Conservation (phyloP, 345 rosid genomes). For the Acer saccharum region DNA sequence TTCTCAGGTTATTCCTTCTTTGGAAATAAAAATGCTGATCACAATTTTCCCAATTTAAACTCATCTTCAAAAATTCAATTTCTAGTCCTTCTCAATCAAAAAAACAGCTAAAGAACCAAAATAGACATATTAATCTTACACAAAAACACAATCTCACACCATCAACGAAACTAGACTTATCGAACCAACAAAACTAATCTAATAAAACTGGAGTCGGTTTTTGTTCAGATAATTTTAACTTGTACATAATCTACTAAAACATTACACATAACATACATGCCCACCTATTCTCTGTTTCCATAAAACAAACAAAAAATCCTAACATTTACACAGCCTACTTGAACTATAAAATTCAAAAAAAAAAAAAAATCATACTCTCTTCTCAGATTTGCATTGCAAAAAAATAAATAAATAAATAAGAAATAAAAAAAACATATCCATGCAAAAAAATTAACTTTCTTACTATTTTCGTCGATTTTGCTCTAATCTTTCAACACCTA, state of each 20-base stretch:
- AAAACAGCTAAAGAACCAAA: too few species aligned
- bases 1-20: too few species aligned
- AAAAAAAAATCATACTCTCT: too few species aligned
- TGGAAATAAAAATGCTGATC: background rate
- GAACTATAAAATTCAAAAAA: background rate
- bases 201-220: background rate
- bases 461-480: background rate
- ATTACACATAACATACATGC: background rate
- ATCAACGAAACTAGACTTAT: background rate
- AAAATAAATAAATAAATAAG: too few species aligned
- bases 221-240: background rate
- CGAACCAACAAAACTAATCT: background rate
- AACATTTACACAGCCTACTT: background rate
- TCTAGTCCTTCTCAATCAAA: background rate
- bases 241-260: background rate
- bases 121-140: too few species aligned
- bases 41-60: background rate
- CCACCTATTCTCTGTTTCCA: background rate
- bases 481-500: background rate
- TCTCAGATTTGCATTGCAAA: background rate
- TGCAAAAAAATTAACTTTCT: background rate
- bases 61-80: background rate
- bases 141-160: background rate
- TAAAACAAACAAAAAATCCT: background rate
- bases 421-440: background rate